Evolutionary conservation across 108 stramenopile genomes (phyloP).

Genomic region (Cyclotella sp.): DNA sequence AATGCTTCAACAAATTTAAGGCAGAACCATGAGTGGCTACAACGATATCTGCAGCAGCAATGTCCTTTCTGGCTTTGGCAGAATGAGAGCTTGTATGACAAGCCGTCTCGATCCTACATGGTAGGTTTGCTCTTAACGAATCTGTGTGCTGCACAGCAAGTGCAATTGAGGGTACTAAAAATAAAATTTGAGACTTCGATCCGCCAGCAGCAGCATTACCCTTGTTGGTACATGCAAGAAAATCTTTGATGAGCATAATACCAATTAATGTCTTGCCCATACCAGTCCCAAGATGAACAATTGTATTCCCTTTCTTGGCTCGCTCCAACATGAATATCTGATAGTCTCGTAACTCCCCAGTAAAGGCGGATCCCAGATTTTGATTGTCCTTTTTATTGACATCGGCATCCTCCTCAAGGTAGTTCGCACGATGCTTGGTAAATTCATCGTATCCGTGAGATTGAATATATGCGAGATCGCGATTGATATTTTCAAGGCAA

Average conservation of each 20-base stretch:
- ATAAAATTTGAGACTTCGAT: constrained; percentile 50
- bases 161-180: constrained; percentile 71
- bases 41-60: constrained; percentile 54
- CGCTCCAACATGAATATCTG: constrained; percentile 57
- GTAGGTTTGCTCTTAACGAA: constrained; percentile 60
- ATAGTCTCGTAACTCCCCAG: constrained; percentile 58
- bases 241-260: constrained; percentile 55
- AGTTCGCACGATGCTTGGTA: background rate
- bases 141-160: constrained; percentile 70
- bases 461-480: constrained; percentile 19
- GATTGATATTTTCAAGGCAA: constrained; percentile 1
- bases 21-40: constrained; percentile 76
- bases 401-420: background rate
- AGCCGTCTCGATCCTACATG: constrained; percentile 50
- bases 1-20: constrained; percentile 66
- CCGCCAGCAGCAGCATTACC: background rate
- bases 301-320: constrained; percentile 60
- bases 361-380: constrained; percentile 21
- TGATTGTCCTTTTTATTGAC: background rate
- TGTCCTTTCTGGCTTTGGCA: constrained; percentile 22
- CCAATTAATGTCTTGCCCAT: constrained; percentile 74
- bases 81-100: constrained; percentile 40
- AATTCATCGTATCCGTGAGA: constrained; percentile 17
- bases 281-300: constrained; percentile 72
- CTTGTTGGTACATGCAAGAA: constrained; percentile 2